A percentile compares a stretch with the other conserved stretches of the same genome.
Conservation (phyloP, 106 monocot species). For the Dioscorea alata region DNA sequence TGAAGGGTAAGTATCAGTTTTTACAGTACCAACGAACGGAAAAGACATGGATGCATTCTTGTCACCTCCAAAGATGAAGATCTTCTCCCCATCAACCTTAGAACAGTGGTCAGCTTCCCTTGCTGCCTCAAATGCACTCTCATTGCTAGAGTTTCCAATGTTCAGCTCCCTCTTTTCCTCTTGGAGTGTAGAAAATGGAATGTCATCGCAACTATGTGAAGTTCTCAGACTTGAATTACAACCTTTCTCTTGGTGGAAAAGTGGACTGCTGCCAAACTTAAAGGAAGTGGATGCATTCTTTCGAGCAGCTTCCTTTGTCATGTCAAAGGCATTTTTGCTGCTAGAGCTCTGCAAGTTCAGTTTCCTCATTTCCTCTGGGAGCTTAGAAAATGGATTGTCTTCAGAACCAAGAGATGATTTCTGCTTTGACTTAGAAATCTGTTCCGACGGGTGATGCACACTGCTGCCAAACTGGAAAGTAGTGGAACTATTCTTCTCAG, state of each 20-base stretch:
- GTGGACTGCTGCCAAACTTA: no score
- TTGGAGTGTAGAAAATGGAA: neutral
- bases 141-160: conserved; percentile 1
- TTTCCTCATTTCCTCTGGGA: neutral
- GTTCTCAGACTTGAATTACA: neutral
- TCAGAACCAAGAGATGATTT: neutral
- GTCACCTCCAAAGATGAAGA: conserved; percentile 11
- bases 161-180: conserved; percentile 24
- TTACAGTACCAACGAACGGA: no score
- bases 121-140: neutral
- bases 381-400: neutral
- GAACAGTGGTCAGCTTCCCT: conserved; percentile 2
- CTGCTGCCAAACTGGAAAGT: neutral
- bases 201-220: neutral
- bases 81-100: neutral
- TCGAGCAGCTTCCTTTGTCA: neutral
- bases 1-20: neutral
- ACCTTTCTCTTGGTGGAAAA: neutral
- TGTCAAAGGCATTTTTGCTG: neutral
- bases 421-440: neutral
- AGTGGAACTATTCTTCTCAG: neutral
- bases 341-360: neutral
- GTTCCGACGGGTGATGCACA: neutral
- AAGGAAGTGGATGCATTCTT: neutral
- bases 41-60: neutral